Percentiles rank a stretch among this genome's conserved stretches.
phyloP scores from a whole-genome alignment of 2,329 filamentous ascomycete genomes.

The Fusarium penzigii region DNA sequence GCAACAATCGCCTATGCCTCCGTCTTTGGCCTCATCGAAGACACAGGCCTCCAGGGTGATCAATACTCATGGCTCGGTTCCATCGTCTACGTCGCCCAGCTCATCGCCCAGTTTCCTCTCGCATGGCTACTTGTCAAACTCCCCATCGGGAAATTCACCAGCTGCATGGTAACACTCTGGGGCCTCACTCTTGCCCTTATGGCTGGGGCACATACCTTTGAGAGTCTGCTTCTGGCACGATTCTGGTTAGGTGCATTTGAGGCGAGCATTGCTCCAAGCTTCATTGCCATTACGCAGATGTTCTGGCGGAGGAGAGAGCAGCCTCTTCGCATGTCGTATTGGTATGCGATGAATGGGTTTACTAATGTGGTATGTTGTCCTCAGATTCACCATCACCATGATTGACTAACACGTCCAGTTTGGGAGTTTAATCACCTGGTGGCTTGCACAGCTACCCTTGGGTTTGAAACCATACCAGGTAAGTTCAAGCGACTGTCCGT shows the following conservation, averaged over 20 bases:
- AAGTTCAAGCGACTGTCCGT: rapidly evolving
- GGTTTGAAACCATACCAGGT: constrained; percentile 20
- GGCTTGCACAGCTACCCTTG: constrained; percentile 16
- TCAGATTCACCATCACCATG: rapidly evolving
- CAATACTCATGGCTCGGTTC: constrained; percentile 55
- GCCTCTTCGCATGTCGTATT: constrained; percentile 19
- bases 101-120: constrained; percentile 53
- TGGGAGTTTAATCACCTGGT: constrained; percentile 20
- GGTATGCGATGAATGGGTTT: constrained; percentile 22
- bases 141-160: constrained; percentile 54
- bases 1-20: constrained; percentile 10
- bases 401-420: constrained; percentile 7
- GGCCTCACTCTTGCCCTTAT: constrained; percentile 46
- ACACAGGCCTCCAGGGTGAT: constrained; percentile 11
- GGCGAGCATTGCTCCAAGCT: constrained; percentile 48
- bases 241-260: constrained; percentile 46
- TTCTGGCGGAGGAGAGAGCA: constrained; percentile 21
- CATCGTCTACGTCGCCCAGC: constrained; percentile 55
- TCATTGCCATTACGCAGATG: constrained; percentile 47
- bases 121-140: constrained; percentile 51
- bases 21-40: constrained; percentile 20
- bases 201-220: constrained; percentile 48
- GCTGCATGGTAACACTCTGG: constrained; percentile 49
- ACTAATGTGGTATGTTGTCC: constrained; percentile 10
- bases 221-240: constrained; percentile 42